Evolutionary conservation across 2,329 filamentous ascomycete genomes (phyloP).

Genomic region (Coniella lustricola): DNA sequence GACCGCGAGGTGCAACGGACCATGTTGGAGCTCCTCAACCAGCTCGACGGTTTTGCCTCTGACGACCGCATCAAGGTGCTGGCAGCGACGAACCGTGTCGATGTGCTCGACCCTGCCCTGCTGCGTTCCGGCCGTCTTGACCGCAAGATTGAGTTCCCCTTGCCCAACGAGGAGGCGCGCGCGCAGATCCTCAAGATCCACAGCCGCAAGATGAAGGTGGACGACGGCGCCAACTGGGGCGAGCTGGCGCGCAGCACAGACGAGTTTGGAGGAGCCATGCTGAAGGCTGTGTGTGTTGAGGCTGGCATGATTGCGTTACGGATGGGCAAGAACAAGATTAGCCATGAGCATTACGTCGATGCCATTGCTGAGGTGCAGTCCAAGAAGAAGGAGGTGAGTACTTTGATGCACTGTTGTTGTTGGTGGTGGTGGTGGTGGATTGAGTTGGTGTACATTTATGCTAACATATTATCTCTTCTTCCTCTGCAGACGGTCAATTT

Average conservation of each 20-base stretch:
- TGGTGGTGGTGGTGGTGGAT: too few relatives aligned
- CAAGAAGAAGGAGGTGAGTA: slow-evolving; percentile 82
- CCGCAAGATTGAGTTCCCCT: slow-evolving; percentile 95
- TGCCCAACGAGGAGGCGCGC: slow-evolving; percentile 95
- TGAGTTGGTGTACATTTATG: too few relatives aligned
- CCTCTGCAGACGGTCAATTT: slow-evolving; percentile 54
- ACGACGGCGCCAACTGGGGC: slow-evolving; percentile 88
- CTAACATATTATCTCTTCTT: neutral
- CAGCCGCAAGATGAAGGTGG: slow-evolving; percentile 96
- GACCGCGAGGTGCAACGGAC: slow-evolving; percentile 97
- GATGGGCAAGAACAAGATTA: slow-evolving; percentile 91
- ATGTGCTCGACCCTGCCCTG: slow-evolving; percentile 86
- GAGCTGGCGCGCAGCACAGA: slow-evolving; percentile 95
- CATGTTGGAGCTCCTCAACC: slow-evolving; percentile 97
- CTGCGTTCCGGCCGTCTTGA: slow-evolving; percentile 88
- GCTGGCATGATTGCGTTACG: slow-evolving; percentile 97
- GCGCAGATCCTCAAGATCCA: slow-evolving; percentile 97
- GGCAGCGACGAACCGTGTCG: slow-evolving; percentile 88
- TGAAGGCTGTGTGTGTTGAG: slow-evolving; percentile 98
- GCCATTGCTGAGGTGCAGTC: slow-evolving; percentile 93
- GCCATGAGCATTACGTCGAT: slow-evolving; percentile 97
- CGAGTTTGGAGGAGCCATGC: slow-evolving; percentile 94
- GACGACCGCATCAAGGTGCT: slow-evolving; percentile 96
- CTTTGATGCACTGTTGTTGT: neutral
- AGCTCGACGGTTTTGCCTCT: slow-evolving; percentile 94